Evolutionary conservation across 306 rosid species (phyloP).

Genomic region (Dalbergia cultrata): DNA sequence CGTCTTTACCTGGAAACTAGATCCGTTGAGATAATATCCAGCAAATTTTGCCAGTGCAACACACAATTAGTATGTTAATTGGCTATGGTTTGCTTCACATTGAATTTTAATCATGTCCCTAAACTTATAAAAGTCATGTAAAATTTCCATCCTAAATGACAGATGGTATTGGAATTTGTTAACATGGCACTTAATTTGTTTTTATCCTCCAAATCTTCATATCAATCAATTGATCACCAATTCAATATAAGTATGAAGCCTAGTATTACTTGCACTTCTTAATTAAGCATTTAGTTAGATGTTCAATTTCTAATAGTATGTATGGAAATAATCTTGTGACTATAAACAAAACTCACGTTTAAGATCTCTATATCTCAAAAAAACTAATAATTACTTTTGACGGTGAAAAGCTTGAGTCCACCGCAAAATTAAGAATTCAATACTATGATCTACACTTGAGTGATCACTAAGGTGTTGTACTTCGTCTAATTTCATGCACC

Average conservation of each 20-base stretch:
- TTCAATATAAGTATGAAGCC: too few species aligned
- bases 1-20: constrained; percentile 41
- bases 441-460: constrained; percentile 18
- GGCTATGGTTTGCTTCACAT: not conserved
- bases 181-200: not conserved
- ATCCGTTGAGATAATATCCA: constrained; percentile 29
- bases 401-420: too few species aligned
- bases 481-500: constrained; percentile 29
- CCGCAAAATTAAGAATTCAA: not conserved
- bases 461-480: not conserved
- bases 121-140: not conserved
- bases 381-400: too few species aligned
- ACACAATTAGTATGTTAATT: not conserved
- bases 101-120: not conserved
- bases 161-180: not conserved
- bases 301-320: too few species aligned
- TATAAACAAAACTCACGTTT: too few species aligned
- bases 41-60: constrained; percentile 14
- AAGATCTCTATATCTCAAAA: too few species aligned
- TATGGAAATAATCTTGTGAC: too few species aligned
- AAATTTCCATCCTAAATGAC: not conserved
- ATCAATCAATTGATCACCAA: not conserved
- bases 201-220: not conserved
- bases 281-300: too few species aligned
- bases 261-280: too few species aligned